Evolutionary conservation across 2,329 filamentous ascomycete genomes (phyloP).

Genomic region (Rhexocercosporidium sp.): DNA sequence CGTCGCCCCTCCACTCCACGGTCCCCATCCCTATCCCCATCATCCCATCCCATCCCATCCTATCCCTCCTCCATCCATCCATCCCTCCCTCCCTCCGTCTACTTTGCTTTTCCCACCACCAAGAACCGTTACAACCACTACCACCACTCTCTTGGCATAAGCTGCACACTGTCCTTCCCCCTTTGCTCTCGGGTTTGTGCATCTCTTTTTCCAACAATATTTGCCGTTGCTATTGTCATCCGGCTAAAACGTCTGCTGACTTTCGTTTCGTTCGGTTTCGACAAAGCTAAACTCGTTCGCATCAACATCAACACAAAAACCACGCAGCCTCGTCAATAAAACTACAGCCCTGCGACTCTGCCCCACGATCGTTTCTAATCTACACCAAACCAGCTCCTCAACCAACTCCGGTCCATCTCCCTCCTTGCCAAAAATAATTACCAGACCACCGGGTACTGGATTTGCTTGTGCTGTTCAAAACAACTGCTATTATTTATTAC

Average conservation of each 20-base stretch:
- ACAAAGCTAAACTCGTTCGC: neutral
- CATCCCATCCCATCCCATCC: neutral
- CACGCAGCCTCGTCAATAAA: neutral
- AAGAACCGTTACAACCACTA: neutral
- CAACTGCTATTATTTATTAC: neutral
- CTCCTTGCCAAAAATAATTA: neutral
- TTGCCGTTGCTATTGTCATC: neutral
- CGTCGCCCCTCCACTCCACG: neutral
- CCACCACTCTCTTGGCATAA: conserved; percentile 1
- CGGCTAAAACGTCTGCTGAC: neutral
- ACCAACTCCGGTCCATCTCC: neutral
- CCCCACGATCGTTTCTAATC: conserved; percentile 6
- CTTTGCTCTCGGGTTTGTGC: neutral
- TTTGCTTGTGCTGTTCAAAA: neutral
- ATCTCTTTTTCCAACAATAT: neutral
- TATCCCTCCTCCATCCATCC: neutral
- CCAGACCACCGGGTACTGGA: neutral
- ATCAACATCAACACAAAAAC: neutral
- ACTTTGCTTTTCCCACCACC: neutral
- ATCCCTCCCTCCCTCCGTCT: neutral
- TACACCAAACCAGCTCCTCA: neutral
- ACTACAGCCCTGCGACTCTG: conserved; percentile 2
- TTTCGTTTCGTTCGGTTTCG: neutral
- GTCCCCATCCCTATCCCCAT: neutral
- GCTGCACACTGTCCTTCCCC: neutral